Base-by-base conservation (phyloP, 1,139 yeast species). In the Yamadazyma sp. region DNA sequence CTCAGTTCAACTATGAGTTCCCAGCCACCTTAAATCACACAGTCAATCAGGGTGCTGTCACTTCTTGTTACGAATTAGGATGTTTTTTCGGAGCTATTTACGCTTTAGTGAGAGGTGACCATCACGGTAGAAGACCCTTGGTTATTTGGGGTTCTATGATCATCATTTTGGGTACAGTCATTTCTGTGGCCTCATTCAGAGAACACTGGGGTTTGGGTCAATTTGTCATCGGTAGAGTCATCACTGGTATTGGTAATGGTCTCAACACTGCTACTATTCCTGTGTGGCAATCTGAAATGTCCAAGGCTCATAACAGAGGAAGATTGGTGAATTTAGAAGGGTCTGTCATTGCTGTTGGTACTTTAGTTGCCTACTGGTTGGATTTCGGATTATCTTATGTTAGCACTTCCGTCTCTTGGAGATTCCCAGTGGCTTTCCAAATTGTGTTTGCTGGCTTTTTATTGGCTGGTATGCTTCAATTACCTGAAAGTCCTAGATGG, bases 61-160 rank as follows among this genome's bases (percentile, higher is more conserved):
- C 85, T 7, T 70, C 88, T 0, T 78, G 86, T 61, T 84, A 82
- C 58, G 89, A 82, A 56, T 57, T 84, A 41, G 92, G 92, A 20
- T 82, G 88, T 70, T 77, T 83, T 68, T 72, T 76, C 46, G 92
- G 92, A 47, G 86, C 87, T 53, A 57, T 72, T 14, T 54, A 56
- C 39, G 59, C 61, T 11, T 48, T 63, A 7, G 42, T 49, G 38
- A 47, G 70, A 33, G 59, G 73, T 45, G 84, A 78, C 44, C 54
- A 47, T 16, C 54, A 52, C 31, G 84, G 84, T 38, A 67, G 84
- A 60, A 68, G 64, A 47, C 54, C 59, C 30, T 56, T 72, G 30
- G 53, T 76, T 21, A 44, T 64, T 15, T 31, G 60, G 34, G 79
- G 80, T 33, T 59, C 68, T 35, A 15, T 59, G 8, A 55, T 73